Percentiles rank a stretch among this genome's conserved stretches.
phyloP scores from a whole-genome alignment of 257 asterid genomes.

The Nicotiana undulata region DNA sequence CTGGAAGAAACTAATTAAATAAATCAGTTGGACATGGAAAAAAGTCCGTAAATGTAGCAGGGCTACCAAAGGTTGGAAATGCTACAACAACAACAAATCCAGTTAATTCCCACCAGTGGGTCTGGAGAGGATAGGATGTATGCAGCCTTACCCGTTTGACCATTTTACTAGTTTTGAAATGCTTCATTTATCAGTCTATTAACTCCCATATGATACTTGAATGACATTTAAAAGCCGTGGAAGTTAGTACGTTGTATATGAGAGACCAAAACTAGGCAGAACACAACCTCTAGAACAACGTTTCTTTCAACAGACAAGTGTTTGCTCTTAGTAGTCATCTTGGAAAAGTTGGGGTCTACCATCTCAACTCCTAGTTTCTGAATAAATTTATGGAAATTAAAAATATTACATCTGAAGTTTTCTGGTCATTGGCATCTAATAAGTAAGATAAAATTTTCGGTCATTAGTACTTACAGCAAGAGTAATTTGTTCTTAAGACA shows the following conservation, averaged over 20 bases:
- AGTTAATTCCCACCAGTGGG: no score
- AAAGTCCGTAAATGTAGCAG: neutral
- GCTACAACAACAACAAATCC: neutral
- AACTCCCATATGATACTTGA: neutral
- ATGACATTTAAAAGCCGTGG: neutral
- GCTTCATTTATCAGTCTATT: neutral
- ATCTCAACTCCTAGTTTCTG: neutral
- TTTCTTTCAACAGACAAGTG: neutral
- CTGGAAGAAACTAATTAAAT: neutral
- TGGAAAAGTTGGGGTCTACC: neutral
- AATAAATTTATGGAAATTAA: neutral
- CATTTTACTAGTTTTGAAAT: neutral
- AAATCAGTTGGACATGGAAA: neutral
- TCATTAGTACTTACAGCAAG: neutral
- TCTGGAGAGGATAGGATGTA: no score
- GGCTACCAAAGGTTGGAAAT: neutral
- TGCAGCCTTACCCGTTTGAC: neutral
- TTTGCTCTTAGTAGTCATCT: neutral
- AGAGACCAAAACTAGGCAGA: neutral
- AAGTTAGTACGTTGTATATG: neutral
- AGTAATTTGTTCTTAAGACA: neutral
- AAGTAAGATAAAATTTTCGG: neutral
- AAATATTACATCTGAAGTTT: neutral
- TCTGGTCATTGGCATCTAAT: neutral
- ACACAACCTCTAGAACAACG: neutral